Evolutionary conservation across 306 rosid genomes (phyloP).

Genomic region (Lathyrus aphaca): DNA sequence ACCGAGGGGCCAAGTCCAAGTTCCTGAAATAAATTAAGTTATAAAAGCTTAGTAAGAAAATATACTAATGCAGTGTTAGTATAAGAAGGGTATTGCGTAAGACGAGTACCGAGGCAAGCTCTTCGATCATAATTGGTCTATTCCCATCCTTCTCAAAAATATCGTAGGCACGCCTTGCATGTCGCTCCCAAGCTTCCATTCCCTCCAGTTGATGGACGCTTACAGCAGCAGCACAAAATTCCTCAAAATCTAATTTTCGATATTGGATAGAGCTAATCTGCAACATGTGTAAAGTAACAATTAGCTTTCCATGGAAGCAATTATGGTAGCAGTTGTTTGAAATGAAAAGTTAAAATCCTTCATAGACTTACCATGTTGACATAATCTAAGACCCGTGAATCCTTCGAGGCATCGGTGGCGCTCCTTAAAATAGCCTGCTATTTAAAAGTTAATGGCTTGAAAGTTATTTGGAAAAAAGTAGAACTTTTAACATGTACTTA

Average conservation of each 20-base stretch:
- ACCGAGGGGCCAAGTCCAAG: constrained; percentile 83
- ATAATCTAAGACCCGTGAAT: constrained; percentile 70
- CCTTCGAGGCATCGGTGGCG: constrained; percentile 80
- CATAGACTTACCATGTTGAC: constrained; percentile 59
- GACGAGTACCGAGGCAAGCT: constrained; percentile 83
- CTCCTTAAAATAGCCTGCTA: constrained; percentile 67
- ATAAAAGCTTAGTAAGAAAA: constrained; percentile 23
- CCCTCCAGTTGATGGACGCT: constrained; percentile 90
- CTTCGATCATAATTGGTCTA: constrained; percentile 86
- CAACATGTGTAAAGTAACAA: constrained; percentile 33
- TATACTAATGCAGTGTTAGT: neutral
- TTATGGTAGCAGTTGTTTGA: constrained; percentile 2
- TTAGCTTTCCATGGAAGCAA: constrained; percentile 21
- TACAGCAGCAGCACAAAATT: constrained; percentile 82
- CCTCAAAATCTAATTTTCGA: constrained; percentile 83
- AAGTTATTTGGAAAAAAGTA: constrained; percentile 25
- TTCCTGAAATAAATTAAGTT: constrained; percentile 57
- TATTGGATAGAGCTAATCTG: constrained; percentile 83
- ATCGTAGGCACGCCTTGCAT: constrained; percentile 82
- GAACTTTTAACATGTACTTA: constrained; percentile 37
- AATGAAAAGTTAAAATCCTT: constrained; percentile 12
- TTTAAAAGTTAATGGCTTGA: constrained; percentile 34
- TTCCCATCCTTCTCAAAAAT: constrained; percentile 90
- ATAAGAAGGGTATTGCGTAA: constrained; percentile 12
- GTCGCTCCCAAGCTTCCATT: constrained; percentile 78